A percentile compares a stretch with the other conserved stretches of the same genome.
Evolutionary conservation across 306 rosid species (phyloP).

Genomic region (Glycyrrhiza uralensis): DNA sequence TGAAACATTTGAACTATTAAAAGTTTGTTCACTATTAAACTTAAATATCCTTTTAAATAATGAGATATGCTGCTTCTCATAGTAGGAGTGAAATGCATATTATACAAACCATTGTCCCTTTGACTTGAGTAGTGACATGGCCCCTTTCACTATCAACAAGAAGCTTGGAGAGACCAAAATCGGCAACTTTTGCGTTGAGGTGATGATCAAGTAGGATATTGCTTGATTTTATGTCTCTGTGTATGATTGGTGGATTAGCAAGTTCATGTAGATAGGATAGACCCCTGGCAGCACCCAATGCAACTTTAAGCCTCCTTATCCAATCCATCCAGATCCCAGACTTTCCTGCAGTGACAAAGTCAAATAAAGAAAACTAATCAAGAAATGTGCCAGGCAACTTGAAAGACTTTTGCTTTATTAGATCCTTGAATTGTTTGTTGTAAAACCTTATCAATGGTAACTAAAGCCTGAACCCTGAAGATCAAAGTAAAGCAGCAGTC

Average conservation of each 20-base stretch:
- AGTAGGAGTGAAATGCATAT: conserved; percentile 3
- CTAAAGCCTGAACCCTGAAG: neutral
- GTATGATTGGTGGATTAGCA: conserved; percentile 82
- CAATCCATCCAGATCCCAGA: conserved; percentile 71
- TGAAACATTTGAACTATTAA: neutral
- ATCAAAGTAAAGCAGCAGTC: no score
- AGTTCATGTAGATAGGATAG: conserved; percentile 77
- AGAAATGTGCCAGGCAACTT: conserved; percentile 1
- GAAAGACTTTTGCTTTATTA: neutral
- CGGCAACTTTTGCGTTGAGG: conserved; percentile 72
- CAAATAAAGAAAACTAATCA: neutral
- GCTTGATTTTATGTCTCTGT: conserved; percentile 79
- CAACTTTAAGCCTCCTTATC: conserved; percentile 62
- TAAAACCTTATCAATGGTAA: neutral
- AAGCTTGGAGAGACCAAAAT: conserved; percentile 86
- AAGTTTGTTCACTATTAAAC: neutral
- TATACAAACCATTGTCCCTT: conserved; percentile 77
- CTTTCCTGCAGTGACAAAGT: conserved; percentile 47
- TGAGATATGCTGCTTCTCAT: neutral
- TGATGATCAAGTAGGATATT: conserved; percentile 66
- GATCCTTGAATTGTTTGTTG: neutral
- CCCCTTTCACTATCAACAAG: conserved; percentile 53
- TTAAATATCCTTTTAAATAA: conserved; percentile 1
- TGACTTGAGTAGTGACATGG: conserved; percentile 79
- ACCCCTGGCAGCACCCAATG: conserved; percentile 75